Evolutionary conservation across 1,284 basidiomycete species (phyloP), one percentile per base, ranked within the genome.

Genomic region (Pseudomicrostroma phylloplanum): DNA sequence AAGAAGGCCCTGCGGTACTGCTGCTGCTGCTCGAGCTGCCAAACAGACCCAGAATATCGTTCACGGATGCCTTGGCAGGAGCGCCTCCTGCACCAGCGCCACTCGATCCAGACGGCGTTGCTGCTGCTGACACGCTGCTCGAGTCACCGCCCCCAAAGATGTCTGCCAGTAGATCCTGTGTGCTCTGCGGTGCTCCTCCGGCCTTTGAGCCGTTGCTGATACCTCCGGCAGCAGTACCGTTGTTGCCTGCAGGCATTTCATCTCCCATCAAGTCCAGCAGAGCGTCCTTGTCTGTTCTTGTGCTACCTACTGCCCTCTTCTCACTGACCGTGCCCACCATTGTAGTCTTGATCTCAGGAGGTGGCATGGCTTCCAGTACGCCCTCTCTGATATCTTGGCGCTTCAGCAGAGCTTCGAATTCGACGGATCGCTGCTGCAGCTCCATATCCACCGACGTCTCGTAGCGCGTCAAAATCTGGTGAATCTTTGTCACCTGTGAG

Each of bases 281-380:
- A 6, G 71, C 62, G 51, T 74, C 70, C 64, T 73, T 71, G 65
- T 75, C 70, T 25, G 67, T 61, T 26, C 70, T 61, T 15, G 73
- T 74, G 26, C 68, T 71, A 2, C 74, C 74, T 9, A 77, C 74
- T 11, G 70, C 70, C 62, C 73, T 72, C 23, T 68, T 67, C 58
- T 77, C 74, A 60, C 70, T 75, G 26, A 74, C 69, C 6, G 74
- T 73, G 36, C 73, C 73, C 55, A 77, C 56, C 39, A 75, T 68
- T 11, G 74, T 77, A 63, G 63, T 67, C 62, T 63, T 93, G 73
- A 98, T 82, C 80, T 98, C 94, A 1, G 96, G 96, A 6, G 92
- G 90, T 7, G 96, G 96, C 96, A 99, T 99, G 61, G 92, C 86
- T 82, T 98, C 96, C 63, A 98, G 81, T 0, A 99, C 92, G 54